Evolutionary conservation across 345 rosid genomes (phyloP).

Genomic region (Reutealis trisperma): DNA sequence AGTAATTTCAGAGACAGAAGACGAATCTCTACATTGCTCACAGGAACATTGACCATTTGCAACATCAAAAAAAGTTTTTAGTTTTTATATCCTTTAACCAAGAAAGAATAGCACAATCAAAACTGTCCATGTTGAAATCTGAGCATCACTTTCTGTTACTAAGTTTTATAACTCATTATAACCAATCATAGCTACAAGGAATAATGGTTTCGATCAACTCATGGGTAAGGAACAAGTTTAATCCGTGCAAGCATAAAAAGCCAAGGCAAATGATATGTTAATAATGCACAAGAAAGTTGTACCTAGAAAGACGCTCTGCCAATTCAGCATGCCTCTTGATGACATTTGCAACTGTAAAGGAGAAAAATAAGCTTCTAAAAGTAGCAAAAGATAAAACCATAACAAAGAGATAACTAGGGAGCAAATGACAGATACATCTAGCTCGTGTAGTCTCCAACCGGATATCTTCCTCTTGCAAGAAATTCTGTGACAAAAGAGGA

Average conservation of each 20-base stretch:
- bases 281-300: conserved; percentile 10
- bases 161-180: not conserved
- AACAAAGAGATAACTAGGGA: conserved; percentile 15
- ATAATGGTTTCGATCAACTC: not conserved
- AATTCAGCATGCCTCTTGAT: conserved; percentile 81
- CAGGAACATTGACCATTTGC: too few species aligned
- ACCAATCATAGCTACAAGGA: not conserved
- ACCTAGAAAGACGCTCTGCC: conserved; percentile 84
- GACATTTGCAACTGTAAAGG: conserved; percentile 66
- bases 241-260: not conserved
- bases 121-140: not conserved
- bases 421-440: conserved; percentile 47
- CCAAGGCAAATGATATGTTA: not conserved
- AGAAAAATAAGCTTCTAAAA: conserved; percentile 23
- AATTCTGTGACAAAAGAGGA: conserved; percentile 42
- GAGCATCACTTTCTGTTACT: not conserved
- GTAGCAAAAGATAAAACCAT: not conserved
- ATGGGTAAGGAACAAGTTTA: too few species aligned
- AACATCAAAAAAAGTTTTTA: too few species aligned
- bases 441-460: conserved; percentile 75
- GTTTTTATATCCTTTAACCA: too few species aligned
- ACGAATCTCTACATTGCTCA: too few species aligned
- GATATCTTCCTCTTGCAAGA: conserved; percentile 59
- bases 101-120: too few species aligned
- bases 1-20: too few species aligned